phyloP scores from a whole-genome alignment of 352 stramenopile genomes.

The Globisporangium camurandrum region DNA sequence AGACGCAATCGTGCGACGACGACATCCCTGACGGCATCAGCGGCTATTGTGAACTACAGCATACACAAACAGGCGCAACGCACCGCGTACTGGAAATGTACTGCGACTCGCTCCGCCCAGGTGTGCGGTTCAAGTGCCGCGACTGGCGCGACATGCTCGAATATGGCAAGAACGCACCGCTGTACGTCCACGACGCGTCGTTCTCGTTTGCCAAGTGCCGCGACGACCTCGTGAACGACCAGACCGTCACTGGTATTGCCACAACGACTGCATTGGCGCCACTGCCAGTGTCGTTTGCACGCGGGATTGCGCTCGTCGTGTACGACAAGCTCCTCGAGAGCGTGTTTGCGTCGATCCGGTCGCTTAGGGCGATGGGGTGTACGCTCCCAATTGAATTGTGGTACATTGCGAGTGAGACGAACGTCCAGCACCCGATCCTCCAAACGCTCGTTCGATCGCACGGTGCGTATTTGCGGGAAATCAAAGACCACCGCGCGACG shows the following conservation, averaged over 20 bases:
- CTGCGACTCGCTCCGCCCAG: conserved; percentile 42
- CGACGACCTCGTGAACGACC: conserved; percentile 23
- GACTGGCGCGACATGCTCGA: conserved; percentile 33
- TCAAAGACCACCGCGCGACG: conserved; percentile 40
- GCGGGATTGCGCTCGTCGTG: conserved; percentile 46
- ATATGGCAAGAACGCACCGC: conserved; percentile 25
- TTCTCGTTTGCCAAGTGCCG: conserved; percentile 27
- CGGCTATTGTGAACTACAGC: conserved; percentile 41
- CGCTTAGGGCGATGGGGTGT: conserved; percentile 29
- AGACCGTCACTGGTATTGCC: conserved; percentile 10
- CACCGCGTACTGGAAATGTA: conserved; percentile 48
- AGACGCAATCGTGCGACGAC: conserved; percentile 30
- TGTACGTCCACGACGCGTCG: conserved; percentile 33
- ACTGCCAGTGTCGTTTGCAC: conserved; percentile 12
- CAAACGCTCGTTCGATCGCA: conserved; percentile 23
- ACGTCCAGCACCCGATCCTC: conserved; percentile 39
- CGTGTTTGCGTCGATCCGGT: conserved; percentile 41
- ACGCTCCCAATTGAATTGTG: conserved; percentile 62
- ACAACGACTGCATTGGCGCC: not conserved
- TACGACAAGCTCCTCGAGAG: conserved; percentile 45
- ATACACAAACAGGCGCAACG: conserved; percentile 19
- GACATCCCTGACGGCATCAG: conserved; percentile 30
- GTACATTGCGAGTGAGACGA: conserved; percentile 43
- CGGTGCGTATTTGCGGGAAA: conserved; percentile 51
- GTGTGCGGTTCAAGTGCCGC: conserved; percentile 33